phyloP scores from a whole-genome alignment of 2,329 filamentous ascomycete genomes.

The Incumbomyces delicatus region DNA sequence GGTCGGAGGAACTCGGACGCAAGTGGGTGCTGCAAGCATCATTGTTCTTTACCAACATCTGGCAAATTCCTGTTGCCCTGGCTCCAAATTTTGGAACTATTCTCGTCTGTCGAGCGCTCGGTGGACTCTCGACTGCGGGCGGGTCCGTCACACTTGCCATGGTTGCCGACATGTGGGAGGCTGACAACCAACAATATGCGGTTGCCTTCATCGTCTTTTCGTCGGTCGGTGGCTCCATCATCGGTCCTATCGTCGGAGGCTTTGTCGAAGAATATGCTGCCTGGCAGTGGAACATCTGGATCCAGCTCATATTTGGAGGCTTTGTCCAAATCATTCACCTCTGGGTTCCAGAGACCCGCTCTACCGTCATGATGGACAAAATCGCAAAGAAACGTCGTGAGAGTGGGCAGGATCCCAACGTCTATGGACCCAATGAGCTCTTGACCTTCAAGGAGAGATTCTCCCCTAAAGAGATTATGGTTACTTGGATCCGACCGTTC shows the following conservation, averaged over 20 bases:
- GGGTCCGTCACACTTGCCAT: slow-evolving; percentile 65
- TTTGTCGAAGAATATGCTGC: slow-evolving; percentile 57
- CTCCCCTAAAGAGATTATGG: slow-evolving; percentile 45
- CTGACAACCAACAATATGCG: slow-evolving; percentile 63
- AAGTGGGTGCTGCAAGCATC: slow-evolving; percentile 65
- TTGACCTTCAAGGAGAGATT: slow-evolving; percentile 48
- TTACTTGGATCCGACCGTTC: slow-evolving; percentile 52
- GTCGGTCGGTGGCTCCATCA: slow-evolving; percentile 65
- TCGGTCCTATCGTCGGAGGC: slow-evolving; percentile 69
- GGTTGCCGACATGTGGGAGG: slow-evolving; percentile 61
- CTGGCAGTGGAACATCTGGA: slow-evolving; percentile 80
- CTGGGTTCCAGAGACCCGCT: slow-evolving; percentile 67
- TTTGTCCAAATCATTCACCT: slow-evolving; percentile 59
- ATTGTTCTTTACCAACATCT: slow-evolving; percentile 67
- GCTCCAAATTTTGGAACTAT: slow-evolving; percentile 64
- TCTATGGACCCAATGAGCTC: slow-evolving; percentile 66
- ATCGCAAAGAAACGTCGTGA: slow-evolving; percentile 65
- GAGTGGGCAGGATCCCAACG: slow-evolving; percentile 47
- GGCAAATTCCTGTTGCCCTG: slow-evolving; percentile 61
- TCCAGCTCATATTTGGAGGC: slow-evolving; percentile 69
- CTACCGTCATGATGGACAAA: slow-evolving; percentile 65
- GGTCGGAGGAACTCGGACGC: slow-evolving; percentile 73
- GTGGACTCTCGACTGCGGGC: slow-evolving; percentile 61
- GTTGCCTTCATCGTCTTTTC: slow-evolving; percentile 70
- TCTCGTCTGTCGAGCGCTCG: slow-evolving; percentile 60